These are phyloP conservation scores for Sporothrix brunneoviolacea DNA, from an alignment of 2,329 filamentous ascomycete species.

Conservation along the genomic window DNA sequence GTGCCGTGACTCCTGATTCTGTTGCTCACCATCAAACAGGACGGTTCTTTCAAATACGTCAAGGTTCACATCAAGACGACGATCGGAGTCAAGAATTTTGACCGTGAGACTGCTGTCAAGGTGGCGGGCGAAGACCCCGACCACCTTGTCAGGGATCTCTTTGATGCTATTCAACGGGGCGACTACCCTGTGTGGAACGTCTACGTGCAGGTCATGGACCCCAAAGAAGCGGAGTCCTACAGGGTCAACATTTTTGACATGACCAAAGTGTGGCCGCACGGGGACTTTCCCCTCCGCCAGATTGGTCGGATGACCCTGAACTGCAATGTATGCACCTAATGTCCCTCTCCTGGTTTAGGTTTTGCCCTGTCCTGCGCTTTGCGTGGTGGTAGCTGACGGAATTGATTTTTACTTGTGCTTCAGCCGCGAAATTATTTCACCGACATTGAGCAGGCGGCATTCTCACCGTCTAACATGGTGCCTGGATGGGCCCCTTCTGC, in stretches of 20 bases:
- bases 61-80: constrained; percentile 17
- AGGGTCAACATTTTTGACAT: constrained; percentile 47
- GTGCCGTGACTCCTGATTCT: no score
- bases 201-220: constrained; percentile 46
- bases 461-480: constrained; percentile 49
- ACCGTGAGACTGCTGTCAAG: constrained; percentile 3
- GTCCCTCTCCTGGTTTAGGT: background rate
- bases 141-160: background rate
- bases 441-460: constrained; percentile 51
- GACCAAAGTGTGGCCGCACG: constrained; percentile 49
- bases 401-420: background rate
- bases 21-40: constrained; percentile 1
- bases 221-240: constrained; percentile 40
- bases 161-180: background rate
- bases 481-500: constrained; percentile 47
- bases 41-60: constrained; percentile 16
- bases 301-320: constrained; percentile 47
- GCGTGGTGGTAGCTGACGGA: background rate
- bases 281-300: constrained; percentile 39
- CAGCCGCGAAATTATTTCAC: constrained; percentile 21
- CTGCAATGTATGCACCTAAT: constrained; percentile 32
- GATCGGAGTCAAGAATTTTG: constrained; percentile 5
- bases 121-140: constrained; percentile 9
- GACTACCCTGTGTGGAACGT: constrained; percentile 41
- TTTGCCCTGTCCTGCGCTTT: background rate